Percentiles rank a stretch among this genome's conserved stretches.
Conservation (phyloP, 768 basidiomycete genomes). For the Pilatotrama ljubarskyi region DNA sequence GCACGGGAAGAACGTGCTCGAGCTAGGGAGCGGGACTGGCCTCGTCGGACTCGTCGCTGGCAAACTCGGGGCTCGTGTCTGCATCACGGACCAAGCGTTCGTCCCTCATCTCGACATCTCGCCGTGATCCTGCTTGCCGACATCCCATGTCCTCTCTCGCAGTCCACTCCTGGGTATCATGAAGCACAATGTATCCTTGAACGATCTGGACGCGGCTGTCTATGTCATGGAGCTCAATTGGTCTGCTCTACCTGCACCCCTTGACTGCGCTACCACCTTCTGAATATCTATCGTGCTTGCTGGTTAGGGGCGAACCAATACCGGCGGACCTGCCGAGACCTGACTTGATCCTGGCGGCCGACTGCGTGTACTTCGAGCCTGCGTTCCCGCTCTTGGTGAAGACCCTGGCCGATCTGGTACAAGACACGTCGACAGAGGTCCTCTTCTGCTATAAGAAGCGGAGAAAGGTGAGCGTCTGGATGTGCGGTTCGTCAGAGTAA, state of each 20-base stretch:
- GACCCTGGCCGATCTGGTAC: conserved; percentile 66
- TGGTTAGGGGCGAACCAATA: conserved; percentile 62
- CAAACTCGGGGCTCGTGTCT: conserved; percentile 61
- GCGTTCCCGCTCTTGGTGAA: conserved; percentile 85
- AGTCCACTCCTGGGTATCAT: conserved; percentile 82
- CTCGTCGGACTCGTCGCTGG: conserved; percentile 87
- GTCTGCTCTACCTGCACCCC: conserved; percentile 41
- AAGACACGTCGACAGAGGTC: conserved; percentile 56
- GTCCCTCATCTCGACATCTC: conserved; percentile 35
- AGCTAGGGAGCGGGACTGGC: conserved; percentile 91
- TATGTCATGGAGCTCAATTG: conserved; percentile 78
- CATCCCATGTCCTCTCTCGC: conserved; percentile 1
- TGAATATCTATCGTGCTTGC: conserved; percentile 4
- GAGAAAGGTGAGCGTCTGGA: conserved; percentile 65
- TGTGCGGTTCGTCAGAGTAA: no score
- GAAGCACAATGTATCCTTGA: conserved; percentile 68
- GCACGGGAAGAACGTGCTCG: conserved; percentile 60
- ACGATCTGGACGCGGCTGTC: conserved; percentile 54
- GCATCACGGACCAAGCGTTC: conserved; percentile 90
- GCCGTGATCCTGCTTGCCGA: background rate
- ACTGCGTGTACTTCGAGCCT: conserved; percentile 96
- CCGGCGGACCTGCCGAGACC: conserved; percentile 44
- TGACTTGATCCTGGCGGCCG: conserved; percentile 83
- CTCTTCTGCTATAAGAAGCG: conserved; percentile 94
- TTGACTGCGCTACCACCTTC: background rate